phyloP scores from a whole-genome alignment of 768 basidiomycete genomes.

The Leucocoprinus leucothites region DNA sequence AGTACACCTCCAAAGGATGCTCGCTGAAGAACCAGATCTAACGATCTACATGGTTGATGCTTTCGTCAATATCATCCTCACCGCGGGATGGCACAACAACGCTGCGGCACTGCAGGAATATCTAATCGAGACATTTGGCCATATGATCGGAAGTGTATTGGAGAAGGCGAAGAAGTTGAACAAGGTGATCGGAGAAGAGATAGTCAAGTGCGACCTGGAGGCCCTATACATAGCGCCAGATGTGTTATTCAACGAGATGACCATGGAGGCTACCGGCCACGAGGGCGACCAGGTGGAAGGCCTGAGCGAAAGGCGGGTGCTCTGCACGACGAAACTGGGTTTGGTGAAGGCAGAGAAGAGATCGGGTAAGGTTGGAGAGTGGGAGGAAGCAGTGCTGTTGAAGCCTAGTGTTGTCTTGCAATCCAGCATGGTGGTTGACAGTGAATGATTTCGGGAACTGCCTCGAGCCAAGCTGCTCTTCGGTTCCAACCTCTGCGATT shows the following conservation, averaged over 20 bases:
- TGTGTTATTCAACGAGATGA: conserved; percentile 31
- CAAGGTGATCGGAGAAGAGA: conserved; percentile 55
- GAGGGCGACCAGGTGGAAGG: conserved; percentile 15
- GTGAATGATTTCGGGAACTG: conserved; percentile 15
- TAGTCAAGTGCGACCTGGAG: conserved; percentile 56
- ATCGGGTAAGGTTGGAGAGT: conserved; percentile 39
- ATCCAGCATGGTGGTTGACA: conserved; percentile 32
- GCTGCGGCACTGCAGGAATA: conserved; percentile 30
- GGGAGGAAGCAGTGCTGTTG: conserved; percentile 45
- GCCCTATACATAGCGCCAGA: conserved; percentile 43
- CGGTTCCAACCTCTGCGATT: conserved; percentile 1
- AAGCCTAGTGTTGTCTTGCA: conserved; percentile 55
- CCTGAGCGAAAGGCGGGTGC: conserved; percentile 24
- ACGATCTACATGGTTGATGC: conserved; percentile 34
- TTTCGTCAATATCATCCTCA: conserved; percentile 41
- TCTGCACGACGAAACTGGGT: conserved; percentile 60
- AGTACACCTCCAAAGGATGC: conserved; percentile 38
- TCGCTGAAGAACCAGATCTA: conserved; percentile 33
- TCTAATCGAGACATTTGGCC: conserved; percentile 40
- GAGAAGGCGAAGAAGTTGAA: conserved; percentile 47
- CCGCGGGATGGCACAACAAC: conserved; percentile 22
- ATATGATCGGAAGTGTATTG: conserved; percentile 39
- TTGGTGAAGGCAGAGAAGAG: conserved; percentile 38
- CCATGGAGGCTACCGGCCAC: conserved; percentile 41
- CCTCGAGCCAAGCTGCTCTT: conserved; percentile 16